Percentiles rank a stretch among this genome's conserved stretches.
Conservation (phyloP, 805 yeast species). For the Metschnikowia shivogae region DNA sequence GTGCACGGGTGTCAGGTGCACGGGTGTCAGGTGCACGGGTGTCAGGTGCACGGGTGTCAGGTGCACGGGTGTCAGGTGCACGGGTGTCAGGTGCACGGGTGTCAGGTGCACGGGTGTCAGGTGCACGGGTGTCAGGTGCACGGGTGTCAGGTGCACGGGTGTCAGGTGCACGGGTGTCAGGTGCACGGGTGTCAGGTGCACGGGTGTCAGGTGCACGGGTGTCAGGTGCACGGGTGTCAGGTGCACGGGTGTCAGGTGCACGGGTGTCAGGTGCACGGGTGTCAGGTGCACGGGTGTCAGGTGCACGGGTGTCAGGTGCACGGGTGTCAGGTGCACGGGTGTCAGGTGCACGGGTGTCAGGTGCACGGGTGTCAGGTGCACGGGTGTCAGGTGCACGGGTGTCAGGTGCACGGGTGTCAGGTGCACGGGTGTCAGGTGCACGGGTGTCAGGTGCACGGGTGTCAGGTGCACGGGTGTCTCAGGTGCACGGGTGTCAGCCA, state of each 20-base stretch:
- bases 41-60: background rate
- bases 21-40: background rate
- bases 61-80: background rate
- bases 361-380: background rate
- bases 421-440: constrained; percentile 1
- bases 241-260: no score
- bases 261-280: background rate
- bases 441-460: background rate
- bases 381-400: no score
- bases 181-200: background rate
- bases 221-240: no score
- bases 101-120: background rate
- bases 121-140: constrained; percentile 1
- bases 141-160: background rate
- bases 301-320: no score
- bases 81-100: no score
- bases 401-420: background rate
- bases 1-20: no score
- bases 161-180: no score
- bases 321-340: background rate
- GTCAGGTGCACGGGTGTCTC: no score
- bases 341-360: background rate
- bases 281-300: background rate
- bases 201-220: constrained; percentile 1
- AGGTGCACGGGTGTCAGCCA: background rate